These are phyloP conservation scores for Nepenthes alata DNA, from an alignment of 179 eudicot species.

Conservation along the genomic window DNA sequence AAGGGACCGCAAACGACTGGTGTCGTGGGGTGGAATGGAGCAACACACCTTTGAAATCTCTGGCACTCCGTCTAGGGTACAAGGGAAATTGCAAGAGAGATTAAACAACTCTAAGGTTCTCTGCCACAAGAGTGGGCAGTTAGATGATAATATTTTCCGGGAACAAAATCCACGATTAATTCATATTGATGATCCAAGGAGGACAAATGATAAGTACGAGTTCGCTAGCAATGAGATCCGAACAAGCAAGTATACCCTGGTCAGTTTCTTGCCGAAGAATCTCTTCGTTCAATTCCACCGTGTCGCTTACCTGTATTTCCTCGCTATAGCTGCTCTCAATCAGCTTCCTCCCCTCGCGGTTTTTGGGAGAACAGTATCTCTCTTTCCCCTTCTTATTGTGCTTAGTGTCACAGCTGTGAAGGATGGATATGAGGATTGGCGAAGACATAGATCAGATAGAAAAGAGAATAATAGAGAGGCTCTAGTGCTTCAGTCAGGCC, in stretches of 20 bases:
- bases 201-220: constrained; percentile 62
- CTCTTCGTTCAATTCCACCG: constrained; percentile 90
- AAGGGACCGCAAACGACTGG: constrained; percentile 41
- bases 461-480: constrained; percentile 80
- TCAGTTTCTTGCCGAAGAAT: constrained; percentile 86
- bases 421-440: constrained; percentile 98
- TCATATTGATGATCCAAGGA: constrained; percentile 59
- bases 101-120: constrained; percentile 36
- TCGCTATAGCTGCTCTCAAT: constrained; percentile 81
- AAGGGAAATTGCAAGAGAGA: constrained; percentile 18
- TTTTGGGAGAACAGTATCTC: constrained; percentile 91
- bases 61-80: constrained; percentile 31
- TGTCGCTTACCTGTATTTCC: constrained; percentile 85
- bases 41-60: constrained; percentile 36
- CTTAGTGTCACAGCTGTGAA: constrained; percentile 82
- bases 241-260: constrained; percentile 75
- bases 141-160: constrained; percentile 46
- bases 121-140: constrained; percentile 52
- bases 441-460: constrained; percentile 86
- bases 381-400: constrained; percentile 87
- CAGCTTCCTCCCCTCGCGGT: constrained; percentile 99
- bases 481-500: constrained; percentile 50
- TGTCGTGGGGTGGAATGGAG: constrained; percentile 71
- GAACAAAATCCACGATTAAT: constrained; percentile 64
- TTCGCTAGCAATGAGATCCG: constrained; percentile 76